phyloP scores from a whole-genome alignment of 176 grass and related monocot species.

The Eragrostis curvula region DNA sequence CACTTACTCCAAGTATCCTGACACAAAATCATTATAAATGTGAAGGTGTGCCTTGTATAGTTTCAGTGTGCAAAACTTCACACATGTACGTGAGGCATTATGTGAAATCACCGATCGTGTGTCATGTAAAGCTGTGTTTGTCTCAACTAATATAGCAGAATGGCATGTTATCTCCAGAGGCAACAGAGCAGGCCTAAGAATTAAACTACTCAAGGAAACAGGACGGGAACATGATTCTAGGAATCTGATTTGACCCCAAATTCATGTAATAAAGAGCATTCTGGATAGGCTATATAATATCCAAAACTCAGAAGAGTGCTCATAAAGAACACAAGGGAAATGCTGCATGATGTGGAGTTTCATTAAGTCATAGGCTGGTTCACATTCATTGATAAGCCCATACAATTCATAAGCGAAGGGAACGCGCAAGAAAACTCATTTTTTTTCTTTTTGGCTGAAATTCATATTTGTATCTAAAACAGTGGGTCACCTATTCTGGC shows the following conservation, averaged over 20 bases:
- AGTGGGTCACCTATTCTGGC: not conserved
- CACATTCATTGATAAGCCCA: not conserved
- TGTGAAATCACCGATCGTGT: not conserved
- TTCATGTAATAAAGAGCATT: not conserved
- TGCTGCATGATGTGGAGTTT: not conserved
- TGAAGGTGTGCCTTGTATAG: not conserved
- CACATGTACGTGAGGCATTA: not conserved
- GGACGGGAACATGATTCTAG: slow-evolving; percentile 27
- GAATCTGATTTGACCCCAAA: not conserved
- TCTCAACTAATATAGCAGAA: slow-evolving; percentile 15
- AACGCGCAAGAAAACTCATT: slow-evolving; percentile 5
- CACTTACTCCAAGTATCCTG: slow-evolving; percentile 65
- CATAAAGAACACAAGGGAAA: slow-evolving; percentile 6
- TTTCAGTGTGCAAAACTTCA: slow-evolving; percentile 2
- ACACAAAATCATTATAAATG: slow-evolving; percentile 34
- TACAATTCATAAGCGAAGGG: not conserved
- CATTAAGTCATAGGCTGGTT: not conserved
- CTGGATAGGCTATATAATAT: not conserved
- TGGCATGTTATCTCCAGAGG: slow-evolving; percentile 6
- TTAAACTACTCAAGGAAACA: slow-evolving; percentile 1
- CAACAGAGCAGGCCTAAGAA: not conserved
- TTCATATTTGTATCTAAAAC: not conserved
- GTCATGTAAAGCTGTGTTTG: not conserved
- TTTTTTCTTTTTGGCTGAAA: not conserved
- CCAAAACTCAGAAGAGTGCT: not conserved